Evolutionary conservation across 2,329 filamentous ascomycete species (phyloP), one percentile per base, ranked within the genome.

Genomic region (Malbranchea cinnamomea): DNA sequence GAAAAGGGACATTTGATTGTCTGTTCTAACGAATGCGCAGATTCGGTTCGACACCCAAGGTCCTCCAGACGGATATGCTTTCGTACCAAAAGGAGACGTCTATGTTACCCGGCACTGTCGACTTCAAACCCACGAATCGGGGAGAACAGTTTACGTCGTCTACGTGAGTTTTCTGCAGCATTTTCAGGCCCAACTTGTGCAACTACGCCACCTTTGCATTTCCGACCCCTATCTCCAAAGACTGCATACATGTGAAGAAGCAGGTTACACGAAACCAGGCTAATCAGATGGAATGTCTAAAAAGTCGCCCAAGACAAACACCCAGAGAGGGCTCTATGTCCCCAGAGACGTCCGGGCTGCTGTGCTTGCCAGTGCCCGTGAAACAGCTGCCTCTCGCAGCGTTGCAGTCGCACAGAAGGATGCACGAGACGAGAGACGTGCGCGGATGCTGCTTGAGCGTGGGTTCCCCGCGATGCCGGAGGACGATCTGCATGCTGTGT

Each of bases 41-140:
- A 50, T 50, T 26, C 48, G 51, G 23, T 38, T 48, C 15, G 40
- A 49, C 26, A 32, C 32, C 15, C 37, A 47, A 6, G 39, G 41
- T 1, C 35, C 51, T 15, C 51, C 47, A 4, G 19, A 41, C 13
- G 43, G 39, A 15, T 60, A 59, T 41, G 35, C 48, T 12, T 58
- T 60, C 32, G 54, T 60, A 4, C 48, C 48, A 16, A 59, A 53
- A 39, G 58, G 57, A 8, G 44, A 60, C 33, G 43, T 53, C 16
- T 62, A 59, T 37, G 40, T 60, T 10, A 60, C 57, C n/a, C 47
- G 56, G 9, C 44, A 59, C 31, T 60, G 56, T 31, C 51, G 56
- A 13, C 41, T 34, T 17, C 45, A 45, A 15, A 57, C 53, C 7
- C 56, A 54, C 31, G 45, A 49, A 21, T 40, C 43, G 4, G 28